Evolutionary conservation across 192 early-diverging fungal genomes (phyloP).

Genomic region (Coemansia sp.): DNA sequence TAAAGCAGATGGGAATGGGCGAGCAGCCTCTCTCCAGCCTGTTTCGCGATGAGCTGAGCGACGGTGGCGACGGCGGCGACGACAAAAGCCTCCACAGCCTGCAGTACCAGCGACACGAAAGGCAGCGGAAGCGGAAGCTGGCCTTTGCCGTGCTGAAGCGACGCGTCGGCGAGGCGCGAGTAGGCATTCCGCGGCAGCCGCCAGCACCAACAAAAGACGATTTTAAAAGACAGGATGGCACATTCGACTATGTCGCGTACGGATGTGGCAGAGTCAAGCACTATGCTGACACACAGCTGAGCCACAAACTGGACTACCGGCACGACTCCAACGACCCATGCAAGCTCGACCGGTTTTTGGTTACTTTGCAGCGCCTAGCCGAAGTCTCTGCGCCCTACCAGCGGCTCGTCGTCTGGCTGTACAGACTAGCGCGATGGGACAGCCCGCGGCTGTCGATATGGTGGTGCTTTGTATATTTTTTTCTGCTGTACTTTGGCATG

Average conservation of each 20-base stretch:
- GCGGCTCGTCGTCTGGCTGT: slow-evolving; percentile 49
- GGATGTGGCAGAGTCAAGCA: slow-evolving; percentile 28
- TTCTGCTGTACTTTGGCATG: slow-evolving; percentile 42
- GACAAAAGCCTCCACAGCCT: not conserved
- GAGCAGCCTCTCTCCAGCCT: slow-evolving; percentile 45
- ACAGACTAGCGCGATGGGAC: slow-evolving; percentile 51
- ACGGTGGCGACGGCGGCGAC: not conserved
- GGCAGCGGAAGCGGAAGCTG: slow-evolving; percentile 35
- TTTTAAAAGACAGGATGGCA: slow-evolving; percentile 35
- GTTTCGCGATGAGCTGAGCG: slow-evolving; percentile 24
- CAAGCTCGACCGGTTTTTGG: slow-evolving; percentile 45
- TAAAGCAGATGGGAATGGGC: slow-evolving; percentile 49
- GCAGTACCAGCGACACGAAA: not conserved
- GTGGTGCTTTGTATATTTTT: slow-evolving; percentile 50
- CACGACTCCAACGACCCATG: slow-evolving; percentile 47
- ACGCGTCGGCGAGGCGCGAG: slow-evolving; percentile 42
- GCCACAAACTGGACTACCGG: slow-evolving; percentile 49
- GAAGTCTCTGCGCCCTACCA: slow-evolving; percentile 53
- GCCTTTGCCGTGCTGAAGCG: slow-evolving; percentile 43
- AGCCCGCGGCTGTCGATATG: slow-evolving; percentile 35
- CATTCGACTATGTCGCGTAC: slow-evolving; percentile 32
- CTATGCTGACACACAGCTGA: slow-evolving; percentile 45
- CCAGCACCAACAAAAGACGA: slow-evolving; percentile 15
- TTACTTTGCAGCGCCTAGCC: slow-evolving; percentile 48
- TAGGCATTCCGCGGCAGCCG: slow-evolving; percentile 41